Percentiles rank a stretch among this genome's conserved stretches.
These are phyloP conservation scores for Tetracladium setigerum DNA, from an alignment of 495 filamentous ascomycete genomes.

Conservation along the genomic window DNA sequence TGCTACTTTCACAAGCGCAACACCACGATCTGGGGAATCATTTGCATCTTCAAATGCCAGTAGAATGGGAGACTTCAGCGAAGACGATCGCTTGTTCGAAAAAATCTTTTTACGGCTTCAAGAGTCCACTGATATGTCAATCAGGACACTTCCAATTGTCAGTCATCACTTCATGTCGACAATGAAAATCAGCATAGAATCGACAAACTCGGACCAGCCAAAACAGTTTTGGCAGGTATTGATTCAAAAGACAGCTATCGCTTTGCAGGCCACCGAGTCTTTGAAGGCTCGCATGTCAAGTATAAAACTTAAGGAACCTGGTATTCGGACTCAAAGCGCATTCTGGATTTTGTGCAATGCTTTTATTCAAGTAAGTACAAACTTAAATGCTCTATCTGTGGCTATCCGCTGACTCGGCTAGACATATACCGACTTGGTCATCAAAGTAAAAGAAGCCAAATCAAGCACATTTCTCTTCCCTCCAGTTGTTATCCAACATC, in stretches of 20 bases:
- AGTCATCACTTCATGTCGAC: conserved; percentile 51
- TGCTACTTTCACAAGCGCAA: conserved; percentile 40
- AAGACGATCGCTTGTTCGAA: conserved; percentile 74
- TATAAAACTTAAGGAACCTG: conserved; percentile 79
- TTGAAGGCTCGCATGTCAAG: conserved; percentile 64
- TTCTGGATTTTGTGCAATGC: conserved; percentile 78
- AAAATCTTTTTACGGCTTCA: conserved; percentile 67
- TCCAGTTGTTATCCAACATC: conserved; percentile 55
- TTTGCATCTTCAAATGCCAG: conserved; percentile 53
- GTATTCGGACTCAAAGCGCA: conserved; percentile 61
- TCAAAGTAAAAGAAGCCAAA: conserved; percentile 61
- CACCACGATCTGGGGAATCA: conserved; percentile 72
- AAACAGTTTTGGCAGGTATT: conserved; percentile 61
- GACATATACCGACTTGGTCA: conserved; percentile 66
- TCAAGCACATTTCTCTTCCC: conserved; percentile 54
- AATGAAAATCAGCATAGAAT: conserved; percentile 33
- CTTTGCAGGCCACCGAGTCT: conserved; percentile 56
- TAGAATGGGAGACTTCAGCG: conserved; percentile 49
- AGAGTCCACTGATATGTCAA: conserved; percentile 56
- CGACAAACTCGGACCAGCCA: conserved; percentile 42
- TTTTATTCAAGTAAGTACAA: conserved; percentile 50
- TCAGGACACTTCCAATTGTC: conserved; percentile 57
- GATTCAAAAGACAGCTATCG: conserved; percentile 54
- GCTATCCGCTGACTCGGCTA: conserved; percentile 22
- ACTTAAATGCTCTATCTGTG: background rate